Conservation (phyloP, 345 rosid genomes). For the Populus nigra region DNA sequence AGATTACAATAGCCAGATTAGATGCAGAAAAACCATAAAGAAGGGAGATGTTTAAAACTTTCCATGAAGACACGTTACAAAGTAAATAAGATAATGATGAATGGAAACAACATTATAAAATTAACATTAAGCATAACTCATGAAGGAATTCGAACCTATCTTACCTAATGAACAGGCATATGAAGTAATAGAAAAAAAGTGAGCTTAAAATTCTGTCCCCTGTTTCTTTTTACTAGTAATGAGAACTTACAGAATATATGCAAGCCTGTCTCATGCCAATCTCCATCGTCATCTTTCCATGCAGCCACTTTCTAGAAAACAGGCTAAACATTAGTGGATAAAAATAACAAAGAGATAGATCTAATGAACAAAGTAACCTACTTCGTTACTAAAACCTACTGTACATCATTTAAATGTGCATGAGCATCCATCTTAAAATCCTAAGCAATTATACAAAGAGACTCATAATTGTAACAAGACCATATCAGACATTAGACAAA, state of each 20-base stretch:
- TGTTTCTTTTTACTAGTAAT: background rate
- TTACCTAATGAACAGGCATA: background rate
- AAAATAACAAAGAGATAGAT: background rate
- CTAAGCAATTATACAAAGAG: background rate
- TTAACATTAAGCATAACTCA: background rate
- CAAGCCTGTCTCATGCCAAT: conserved; percentile 91
- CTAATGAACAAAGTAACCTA: background rate
- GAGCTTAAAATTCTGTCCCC: background rate
- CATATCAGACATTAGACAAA: background rate
- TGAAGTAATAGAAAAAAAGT: background rate
- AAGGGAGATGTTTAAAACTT: background rate
- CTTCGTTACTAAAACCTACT: background rate
- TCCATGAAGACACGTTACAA: background rate
- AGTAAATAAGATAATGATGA: background rate
- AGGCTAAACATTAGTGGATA: conserved; percentile 4
- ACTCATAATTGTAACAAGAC: background rate
- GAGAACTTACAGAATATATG: conserved; percentile 87
- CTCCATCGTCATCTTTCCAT: conserved; percentile 92
- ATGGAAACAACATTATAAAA: background rate
- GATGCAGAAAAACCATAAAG: background rate
- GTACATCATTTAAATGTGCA: background rate
- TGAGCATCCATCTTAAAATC: background rate
- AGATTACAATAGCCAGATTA: background rate
- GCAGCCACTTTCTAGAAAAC: conserved; percentile 64
- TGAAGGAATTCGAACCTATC: background rate